Base-by-base conservation (phyloP, 495 filamentous ascomycete genomes). In the Daldinia decipiens region DNA sequence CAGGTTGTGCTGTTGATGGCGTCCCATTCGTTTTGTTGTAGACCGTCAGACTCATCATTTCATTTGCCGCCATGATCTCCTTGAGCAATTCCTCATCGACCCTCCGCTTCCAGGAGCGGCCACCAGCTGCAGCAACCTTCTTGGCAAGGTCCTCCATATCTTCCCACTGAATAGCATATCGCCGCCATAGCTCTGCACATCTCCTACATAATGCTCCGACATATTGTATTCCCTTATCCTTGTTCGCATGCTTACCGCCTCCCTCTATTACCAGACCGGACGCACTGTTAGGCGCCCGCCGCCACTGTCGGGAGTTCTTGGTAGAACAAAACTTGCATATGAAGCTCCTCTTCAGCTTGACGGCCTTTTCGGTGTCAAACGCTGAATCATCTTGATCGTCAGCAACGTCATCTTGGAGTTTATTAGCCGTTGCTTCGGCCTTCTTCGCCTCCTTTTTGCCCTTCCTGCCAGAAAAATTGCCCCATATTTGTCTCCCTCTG, bases 151-250 rank as follows among this genome's bases (percentile, higher is more conserved):
- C 95, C 60, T 98, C 95, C n/a, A 92, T 85, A 70, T 96, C 92
- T 76, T 98, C 95, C 88, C 93, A 99, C 65, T 95, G 92, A 62
- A 99, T 93, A 9, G 90, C 94, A 74, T 98, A 98, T 63, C 94
- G 91, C 34, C 95, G 87, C 95, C 95, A 99, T 32, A 98, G 82
- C 51, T 92, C 86, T 19, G 93, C 94, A 79, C 95, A 99, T 5
- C 94, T 89, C 59, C 92, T 83, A 78, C 95, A 99, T 5, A 99
- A 87, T 1, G 95, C 93, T 38, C 94, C 87, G 13, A 94, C 87
- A 19, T 94, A 87, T 74, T 89, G 86, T n/a, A 83, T 82, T 3
- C 87, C 87, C 74, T 96, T 97, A 62, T 97, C 93, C 75, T 87
- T 88, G 67, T 81, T 82, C 27, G 82, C 74, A 51, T 86, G 87